Conservation (phyloP, 1,139 yeast genomes). For the Protomyces pachydermus region DNA sequence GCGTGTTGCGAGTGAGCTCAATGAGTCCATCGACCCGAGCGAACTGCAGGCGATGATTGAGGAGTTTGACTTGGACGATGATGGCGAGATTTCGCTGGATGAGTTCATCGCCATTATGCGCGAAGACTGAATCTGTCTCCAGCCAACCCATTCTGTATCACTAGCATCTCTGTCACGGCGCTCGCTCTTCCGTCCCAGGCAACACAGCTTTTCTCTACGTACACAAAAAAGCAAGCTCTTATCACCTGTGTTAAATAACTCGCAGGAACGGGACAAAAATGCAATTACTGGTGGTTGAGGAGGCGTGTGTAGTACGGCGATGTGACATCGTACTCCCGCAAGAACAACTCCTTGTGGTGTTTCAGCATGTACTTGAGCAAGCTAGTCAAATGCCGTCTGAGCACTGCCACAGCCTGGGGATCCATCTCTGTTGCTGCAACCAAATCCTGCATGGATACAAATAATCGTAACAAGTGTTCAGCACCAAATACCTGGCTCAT, state of each 20-base stretch:
- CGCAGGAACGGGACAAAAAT: not conserved
- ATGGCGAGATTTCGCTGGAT: constrained; percentile 81
- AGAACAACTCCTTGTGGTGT: constrained; percentile 1
- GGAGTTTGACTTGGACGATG: constrained; percentile 93
- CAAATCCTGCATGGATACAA: constrained; percentile 68
- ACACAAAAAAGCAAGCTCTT: too few species aligned
- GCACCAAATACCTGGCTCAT: constrained; percentile 61
- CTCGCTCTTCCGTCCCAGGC: too few species aligned
- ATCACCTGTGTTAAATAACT: too few species aligned
- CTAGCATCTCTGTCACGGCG: not conserved
- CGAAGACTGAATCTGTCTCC: constrained; percentile 11
- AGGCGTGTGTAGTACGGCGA: constrained; percentile 14
- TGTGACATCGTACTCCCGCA: constrained; percentile 15
- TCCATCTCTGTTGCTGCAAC: constrained; percentile 79
- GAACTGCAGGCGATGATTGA: constrained; percentile 96
- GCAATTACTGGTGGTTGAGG: constrained; percentile 5
- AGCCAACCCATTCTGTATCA: not conserved
- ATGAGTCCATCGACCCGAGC: constrained; percentile 87
- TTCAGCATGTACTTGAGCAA: constrained; percentile 44
- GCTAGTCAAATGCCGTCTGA: constrained; percentile 53
- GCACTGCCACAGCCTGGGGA: constrained; percentile 56
- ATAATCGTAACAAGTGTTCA: constrained; percentile 33
- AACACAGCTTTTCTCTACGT: too few species aligned
- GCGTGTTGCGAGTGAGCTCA: constrained; percentile 86
- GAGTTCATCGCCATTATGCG: constrained; percentile 73